Base-by-base conservation (phyloP, 1,284 basidiomycete genomes). In the Meira nashicola region DNA sequence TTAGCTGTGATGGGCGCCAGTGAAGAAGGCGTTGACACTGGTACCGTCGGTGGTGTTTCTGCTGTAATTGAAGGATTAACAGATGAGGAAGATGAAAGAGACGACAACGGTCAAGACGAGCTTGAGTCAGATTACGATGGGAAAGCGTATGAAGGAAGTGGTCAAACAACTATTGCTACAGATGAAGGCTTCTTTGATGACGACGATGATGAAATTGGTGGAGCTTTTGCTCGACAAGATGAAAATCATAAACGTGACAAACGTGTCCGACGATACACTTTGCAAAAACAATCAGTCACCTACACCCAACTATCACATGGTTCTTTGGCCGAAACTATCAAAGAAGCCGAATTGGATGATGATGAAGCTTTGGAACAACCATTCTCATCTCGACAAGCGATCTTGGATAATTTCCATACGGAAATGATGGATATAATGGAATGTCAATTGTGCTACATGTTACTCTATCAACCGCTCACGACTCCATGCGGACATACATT, bases 401-500 rank as follows among this genome's bases (percentile, higher is more conserved):
- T 39, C 3, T 54, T 43, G 17, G 58, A 59, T 14, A 28, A 39
- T 11, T 62, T 74, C 33, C 59, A 68, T 64, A 56, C 70, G 74
- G 86, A 89, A 48, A 82, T 95, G 6, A 76, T 85, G 28, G 76
- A 83, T 10, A 87, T 92, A 69, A 82, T 94, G 54, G 87, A 86
- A 33, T 96, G 92, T 78, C 89, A 93, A 78, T 90, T 96, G 38
- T 96, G 93, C 80, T 89, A 90, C 72, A 83, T 85, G 76, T 80
- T 94, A 40, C 82, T 93, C 60, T 86, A 87, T 80, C 85, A 90
- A 64, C 92, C 92, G 1, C 82, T 93, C 58, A 96, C 93, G 8
- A 90, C 92, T 1, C 89, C 89, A 2, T 96, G 93, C 78, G 92
- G 94, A 77, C 92, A 96, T 80, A 93, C 92, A 0, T 96, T 93